Percentiles rank a stretch among this genome's conserved stretches.
Conservation (phyloP, 83 land plant species). For the Picea abies region DNA sequence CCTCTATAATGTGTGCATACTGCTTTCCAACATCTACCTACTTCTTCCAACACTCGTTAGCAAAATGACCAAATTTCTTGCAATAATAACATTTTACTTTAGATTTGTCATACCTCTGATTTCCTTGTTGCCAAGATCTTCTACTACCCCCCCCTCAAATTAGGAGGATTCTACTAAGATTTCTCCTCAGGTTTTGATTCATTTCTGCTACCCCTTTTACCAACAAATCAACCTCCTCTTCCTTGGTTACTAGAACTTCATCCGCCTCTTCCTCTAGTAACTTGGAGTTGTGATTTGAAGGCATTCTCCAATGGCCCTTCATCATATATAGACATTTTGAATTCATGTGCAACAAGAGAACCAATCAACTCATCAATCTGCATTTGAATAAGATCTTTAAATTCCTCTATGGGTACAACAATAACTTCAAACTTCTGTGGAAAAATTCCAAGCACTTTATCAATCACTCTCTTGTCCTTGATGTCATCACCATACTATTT, state of each 20-base stretch:
- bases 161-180: too few relatives aligned
- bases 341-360: background rate
- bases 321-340: background rate
- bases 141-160: background rate
- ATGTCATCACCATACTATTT: too few relatives aligned
- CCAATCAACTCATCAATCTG: background rate
- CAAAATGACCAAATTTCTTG: too few relatives aligned
- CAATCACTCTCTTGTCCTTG: too few relatives aligned
- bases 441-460: background rate
- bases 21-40: background rate
- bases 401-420: background rate
- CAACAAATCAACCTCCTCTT: background rate
- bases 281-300: background rate
- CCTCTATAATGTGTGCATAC: background rate
- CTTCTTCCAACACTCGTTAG: too few relatives aligned
- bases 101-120: background rate
- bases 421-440: background rate
- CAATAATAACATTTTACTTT: too few relatives aligned
- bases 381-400: background rate
- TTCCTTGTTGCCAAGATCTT: background rate
- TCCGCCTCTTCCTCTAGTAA: background rate
- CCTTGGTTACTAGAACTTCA: background rate
- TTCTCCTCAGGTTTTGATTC: background rate
- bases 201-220: background rate
- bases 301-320: background rate